Base-by-base conservation (phyloP, 2,329 filamentous ascomycete species). In the Didymellaceae sp. region DNA sequence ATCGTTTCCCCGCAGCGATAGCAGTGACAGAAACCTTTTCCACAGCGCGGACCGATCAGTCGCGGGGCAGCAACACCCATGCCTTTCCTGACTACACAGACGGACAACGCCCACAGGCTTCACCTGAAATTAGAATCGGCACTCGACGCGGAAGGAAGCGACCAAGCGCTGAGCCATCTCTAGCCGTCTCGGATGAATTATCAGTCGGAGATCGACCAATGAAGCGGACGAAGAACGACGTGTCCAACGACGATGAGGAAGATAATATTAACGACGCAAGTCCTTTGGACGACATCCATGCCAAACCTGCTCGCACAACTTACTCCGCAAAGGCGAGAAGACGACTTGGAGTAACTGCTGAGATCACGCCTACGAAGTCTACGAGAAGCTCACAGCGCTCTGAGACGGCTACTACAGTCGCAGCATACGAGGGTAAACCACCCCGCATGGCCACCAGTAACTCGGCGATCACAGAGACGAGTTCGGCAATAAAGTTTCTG, bases 371-470 rank as follows among this genome's bases (percentile, higher is more conserved):
- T 6, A 42, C 57, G 17, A 57, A 56, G n/a, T 62, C 62, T 6
- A 57, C 58, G 10, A 49, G 37, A 39, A 59, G 55, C 40, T 64
- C 62, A 9, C 63, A 61, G 28, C 55, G 48, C 4, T 60, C 59
- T 4, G 54, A 33, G 24, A 41, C 55, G 38, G 31, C 26, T 21
- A 31, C 37, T 7, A 47, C 32, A 14, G 32, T 51, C 24, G 52
- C 54, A 14, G 28, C 42, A 7, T 73, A 73, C 41, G 45, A 57
- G 13, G 67, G 67, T 1, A 48, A 59, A 0, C 46, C 52, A 16
- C 68, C 70, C 2, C 58, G 58, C n/a, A 60, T 74, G 5, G 67
- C 67, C 5, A 67, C 68, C 32, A 74, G 70, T 42, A 71, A 70
- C 38, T 73, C 68, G 2, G 49, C 54, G 13, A 62, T 73, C 18